Conservation (phyloP, 495 filamentous ascomycete species). For the Penicillium psychrofluorescens region DNA sequence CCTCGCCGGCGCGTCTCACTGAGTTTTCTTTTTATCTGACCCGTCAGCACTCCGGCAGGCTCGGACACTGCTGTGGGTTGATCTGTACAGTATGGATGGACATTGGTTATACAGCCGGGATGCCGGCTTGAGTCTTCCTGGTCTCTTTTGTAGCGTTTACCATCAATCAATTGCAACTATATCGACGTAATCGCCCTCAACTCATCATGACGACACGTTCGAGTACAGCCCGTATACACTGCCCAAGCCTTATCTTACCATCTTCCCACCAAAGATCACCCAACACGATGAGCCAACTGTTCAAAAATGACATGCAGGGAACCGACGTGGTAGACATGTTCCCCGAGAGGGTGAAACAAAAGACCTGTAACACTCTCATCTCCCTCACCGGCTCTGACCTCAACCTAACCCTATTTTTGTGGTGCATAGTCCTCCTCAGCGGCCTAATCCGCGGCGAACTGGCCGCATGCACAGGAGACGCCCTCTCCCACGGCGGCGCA, state of each 20-base stretch:
- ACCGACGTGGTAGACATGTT: constrained; percentile 27
- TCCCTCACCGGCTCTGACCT: background rate
- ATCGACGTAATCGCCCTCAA: too few relatives aligned
- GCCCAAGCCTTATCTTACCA: too few relatives aligned
- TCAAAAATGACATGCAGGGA: constrained; percentile 21
- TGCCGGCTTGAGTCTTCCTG: background rate
- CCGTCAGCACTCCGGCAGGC: constrained; percentile 12
- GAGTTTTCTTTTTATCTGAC: constrained; percentile 1
- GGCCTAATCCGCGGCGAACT: constrained; percentile 9
- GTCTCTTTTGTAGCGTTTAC: too few relatives aligned
- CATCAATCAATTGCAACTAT: too few relatives aligned
- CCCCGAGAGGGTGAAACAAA: constrained; percentile 26
- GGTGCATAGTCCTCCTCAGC: constrained; percentile 9
- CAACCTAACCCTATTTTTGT: background rate
- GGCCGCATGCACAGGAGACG: constrained; percentile 11
- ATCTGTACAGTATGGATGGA: constrained; percentile 6
- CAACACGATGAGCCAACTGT: constrained; percentile 7
- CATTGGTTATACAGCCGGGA: background rate
- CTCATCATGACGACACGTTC: constrained; percentile 4
- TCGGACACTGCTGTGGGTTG: constrained; percentile 4
- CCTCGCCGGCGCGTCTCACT: constrained; percentile 20
- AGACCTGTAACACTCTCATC: constrained; percentile 25
- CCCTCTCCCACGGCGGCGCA: constrained; percentile 25
- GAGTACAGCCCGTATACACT: background rate
- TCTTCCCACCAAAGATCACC: background rate